phyloP scores from a whole-genome alignment of 352 stramenopile genomes.

The Pythium pyrilobum region DNA sequence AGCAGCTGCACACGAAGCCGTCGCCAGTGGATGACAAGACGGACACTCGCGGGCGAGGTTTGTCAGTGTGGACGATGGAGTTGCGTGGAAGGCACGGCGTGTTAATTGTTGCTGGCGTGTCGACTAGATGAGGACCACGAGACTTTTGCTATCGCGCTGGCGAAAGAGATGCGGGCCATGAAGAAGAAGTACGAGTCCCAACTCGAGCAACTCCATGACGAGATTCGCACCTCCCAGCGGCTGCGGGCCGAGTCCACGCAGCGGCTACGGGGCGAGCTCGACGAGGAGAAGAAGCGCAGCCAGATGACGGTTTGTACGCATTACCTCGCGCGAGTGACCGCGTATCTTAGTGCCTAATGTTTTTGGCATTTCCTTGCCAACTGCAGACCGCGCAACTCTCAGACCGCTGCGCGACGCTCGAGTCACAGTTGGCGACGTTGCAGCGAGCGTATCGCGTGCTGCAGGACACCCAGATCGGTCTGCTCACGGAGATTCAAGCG shows the following conservation, averaged over 20 bases:
- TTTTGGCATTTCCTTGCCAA: not conserved
- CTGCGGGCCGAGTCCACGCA: slow-evolving; percentile 39
- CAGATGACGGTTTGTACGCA: slow-evolving; percentile 30
- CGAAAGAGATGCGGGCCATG: slow-evolving; percentile 64
- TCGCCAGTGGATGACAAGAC: slow-evolving; percentile 6
- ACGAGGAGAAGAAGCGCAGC: slow-evolving; percentile 39
- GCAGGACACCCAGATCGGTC: slow-evolving; percentile 34
- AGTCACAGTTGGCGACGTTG: slow-evolving; percentile 29
- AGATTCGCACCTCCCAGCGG: slow-evolving; percentile 40
- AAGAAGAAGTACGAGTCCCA: slow-evolving; percentile 62
- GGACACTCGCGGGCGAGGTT: not conserved
- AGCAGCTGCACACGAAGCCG: slow-evolving; percentile 38
- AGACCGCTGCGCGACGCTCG: slow-evolving; percentile 34
- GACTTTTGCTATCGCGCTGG: slow-evolving; percentile 63
- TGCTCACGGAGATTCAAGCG: slow-evolving; percentile 27
- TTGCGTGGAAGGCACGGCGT: not conserved
- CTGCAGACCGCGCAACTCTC: slow-evolving; percentile 36
- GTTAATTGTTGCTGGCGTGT: not conserved
- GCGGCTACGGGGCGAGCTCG: slow-evolving; percentile 40
- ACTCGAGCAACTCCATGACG: slow-evolving; percentile 54
- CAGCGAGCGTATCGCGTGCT: slow-evolving; percentile 15
- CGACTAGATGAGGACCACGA: slow-evolving; percentile 54
- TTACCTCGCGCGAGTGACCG: not conserved
- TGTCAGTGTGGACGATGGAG: not conserved
- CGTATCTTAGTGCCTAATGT: not conserved